These are phyloP conservation scores for Kodamaea fukazawae DNA, from an alignment of 805 yeast species.

Conservation along the genomic window DNA sequence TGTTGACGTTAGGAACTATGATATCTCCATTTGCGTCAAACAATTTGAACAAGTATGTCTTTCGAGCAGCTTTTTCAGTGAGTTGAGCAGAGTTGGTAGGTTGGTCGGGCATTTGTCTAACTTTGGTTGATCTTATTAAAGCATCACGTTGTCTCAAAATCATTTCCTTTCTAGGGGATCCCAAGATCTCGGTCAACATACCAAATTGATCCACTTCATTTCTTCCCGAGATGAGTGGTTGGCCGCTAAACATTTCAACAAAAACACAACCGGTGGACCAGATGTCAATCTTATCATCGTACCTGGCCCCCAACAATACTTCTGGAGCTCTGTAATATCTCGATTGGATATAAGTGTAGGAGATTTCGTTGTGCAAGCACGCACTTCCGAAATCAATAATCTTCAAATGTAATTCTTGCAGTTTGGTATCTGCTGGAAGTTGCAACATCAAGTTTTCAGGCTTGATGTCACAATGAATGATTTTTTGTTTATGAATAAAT, in stretches of 20 bases:
- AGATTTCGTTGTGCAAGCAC: constrained; percentile 41
- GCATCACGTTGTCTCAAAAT: constrained; percentile 40
- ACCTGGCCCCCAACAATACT: constrained; percentile 63
- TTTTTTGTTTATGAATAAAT: constrained; percentile 52
- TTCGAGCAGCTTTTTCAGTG: constrained; percentile 33
- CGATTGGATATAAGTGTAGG: constrained; percentile 56
- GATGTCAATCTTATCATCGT: constrained; percentile 50
- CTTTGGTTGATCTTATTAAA: constrained; percentile 22
- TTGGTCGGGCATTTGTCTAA: neutral
- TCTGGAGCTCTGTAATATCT: constrained; percentile 81
- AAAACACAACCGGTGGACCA: constrained; percentile 48
- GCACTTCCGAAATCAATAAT: constrained; percentile 82
- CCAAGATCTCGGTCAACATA: constrained; percentile 42
- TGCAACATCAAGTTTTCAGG: constrained; percentile 77
- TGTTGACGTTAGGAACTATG: constrained; percentile 32
- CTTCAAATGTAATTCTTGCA: constrained; percentile 51
- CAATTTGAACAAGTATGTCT: constrained; percentile 34
- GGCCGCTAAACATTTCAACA: constrained; percentile 36
- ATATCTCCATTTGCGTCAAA: constrained; percentile 40
- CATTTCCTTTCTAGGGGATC: constrained; percentile 43
- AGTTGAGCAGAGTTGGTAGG: constrained; percentile 11
- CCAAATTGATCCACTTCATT: constrained; percentile 49
- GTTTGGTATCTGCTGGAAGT: constrained; percentile 24
- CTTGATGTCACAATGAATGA: constrained; percentile 83
- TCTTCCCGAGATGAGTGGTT: constrained; percentile 46